Percentiles rank a stretch among this genome's conserved stretches.
phyloP scores from a whole-genome alignment of 176 grass and related monocot species.

The Saccharum officinarum region DNA sequence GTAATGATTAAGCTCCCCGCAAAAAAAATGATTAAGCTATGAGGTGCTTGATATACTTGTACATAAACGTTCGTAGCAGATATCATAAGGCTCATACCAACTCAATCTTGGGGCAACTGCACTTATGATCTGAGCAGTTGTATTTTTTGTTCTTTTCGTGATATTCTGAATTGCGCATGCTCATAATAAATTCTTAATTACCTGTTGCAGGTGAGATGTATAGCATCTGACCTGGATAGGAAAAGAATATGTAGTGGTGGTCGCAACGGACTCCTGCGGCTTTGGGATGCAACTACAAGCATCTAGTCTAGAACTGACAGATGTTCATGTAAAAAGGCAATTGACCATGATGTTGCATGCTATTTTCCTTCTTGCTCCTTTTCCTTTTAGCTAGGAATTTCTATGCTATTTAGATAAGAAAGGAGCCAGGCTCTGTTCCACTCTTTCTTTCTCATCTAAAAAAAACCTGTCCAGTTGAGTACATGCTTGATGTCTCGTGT shows the following conservation, averaged over 20 bases:
- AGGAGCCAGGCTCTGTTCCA: constrained; percentile 18
- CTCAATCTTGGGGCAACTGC: not conserved
- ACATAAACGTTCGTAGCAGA: not conserved
- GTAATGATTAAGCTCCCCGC: not conserved
- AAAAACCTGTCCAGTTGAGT: not conserved
- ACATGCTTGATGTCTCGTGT: not conserved
- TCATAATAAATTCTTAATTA: not conserved
- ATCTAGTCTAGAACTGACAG: constrained; percentile 67
- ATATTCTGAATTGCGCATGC: not conserved
- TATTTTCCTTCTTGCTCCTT: constrained; percentile 10
- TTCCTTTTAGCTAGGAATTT: constrained; percentile 1
- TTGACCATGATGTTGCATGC: constrained; percentile 39
- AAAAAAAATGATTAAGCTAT: not conserved
- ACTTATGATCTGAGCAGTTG: constrained; percentile 1
- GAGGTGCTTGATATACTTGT: constrained; percentile 13
- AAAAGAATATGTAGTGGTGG: constrained; percentile 99
- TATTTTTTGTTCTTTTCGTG: constrained; percentile 18
- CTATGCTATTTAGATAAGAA: constrained; percentile 24
- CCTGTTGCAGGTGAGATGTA: constrained; percentile 71
- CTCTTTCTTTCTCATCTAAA: constrained; percentile 28
- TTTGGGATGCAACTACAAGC: constrained; percentile 99
- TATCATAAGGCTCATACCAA: not conserved
- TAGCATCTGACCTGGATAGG: constrained; percentile 89
- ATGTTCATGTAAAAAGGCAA: constrained; percentile 46
- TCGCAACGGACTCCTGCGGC: constrained; percentile 81